phyloP scores from a whole-genome alignment of 768 basidiomycete genomes.

The Amanita molliuscula region DNA sequence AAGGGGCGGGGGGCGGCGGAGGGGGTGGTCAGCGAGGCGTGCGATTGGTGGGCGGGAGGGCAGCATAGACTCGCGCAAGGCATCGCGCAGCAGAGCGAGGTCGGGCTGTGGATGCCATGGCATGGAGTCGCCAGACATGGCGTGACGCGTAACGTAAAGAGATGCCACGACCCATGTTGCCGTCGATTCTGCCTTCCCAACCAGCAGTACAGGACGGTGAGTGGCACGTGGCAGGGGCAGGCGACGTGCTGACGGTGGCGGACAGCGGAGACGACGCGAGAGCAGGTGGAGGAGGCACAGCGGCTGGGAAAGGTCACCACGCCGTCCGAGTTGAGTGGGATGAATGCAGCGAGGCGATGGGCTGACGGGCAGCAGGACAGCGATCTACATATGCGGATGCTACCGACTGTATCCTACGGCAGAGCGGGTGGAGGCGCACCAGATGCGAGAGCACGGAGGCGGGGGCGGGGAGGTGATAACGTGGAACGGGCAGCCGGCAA shows the following conservation, averaged over 20 bases:
- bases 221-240: slow-evolving; percentile 9
- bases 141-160: neutral
- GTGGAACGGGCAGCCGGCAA: slow-evolving; percentile 40
- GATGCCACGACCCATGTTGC: slow-evolving; percentile 17
- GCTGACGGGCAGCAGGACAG: slow-evolving; percentile 38
- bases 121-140: neutral
- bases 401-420: slow-evolving; percentile 62
- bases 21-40: slow-evolving; percentile 24
- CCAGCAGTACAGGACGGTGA: slow-evolving; percentile 44
- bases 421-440: slow-evolving; percentile 59
- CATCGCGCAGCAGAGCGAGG: slow-evolving; percentile 32
- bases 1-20: slow-evolving; percentile 36
- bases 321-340: slow-evolving; percentile 48
- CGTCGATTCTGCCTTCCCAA: slow-evolving; percentile 37
- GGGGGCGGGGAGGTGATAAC: slow-evolving; percentile 37
- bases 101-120: slow-evolving; percentile 18
- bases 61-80: slow-evolving; percentile 31
- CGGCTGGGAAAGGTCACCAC: slow-evolving; percentile 49
- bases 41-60: slow-evolving; percentile 32
- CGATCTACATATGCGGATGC: slow-evolving; percentile 76
- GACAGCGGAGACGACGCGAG: slow-evolving; percentile 41
- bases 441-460: slow-evolving; percentile 57
- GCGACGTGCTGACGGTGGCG: neutral
- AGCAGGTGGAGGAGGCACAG: slow-evolving; percentile 37
- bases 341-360: neutral